Evolutionary conservation across 2,329 filamentous ascomycete species (phyloP).

Genomic region (Biscogniauxia sp.): DNA sequence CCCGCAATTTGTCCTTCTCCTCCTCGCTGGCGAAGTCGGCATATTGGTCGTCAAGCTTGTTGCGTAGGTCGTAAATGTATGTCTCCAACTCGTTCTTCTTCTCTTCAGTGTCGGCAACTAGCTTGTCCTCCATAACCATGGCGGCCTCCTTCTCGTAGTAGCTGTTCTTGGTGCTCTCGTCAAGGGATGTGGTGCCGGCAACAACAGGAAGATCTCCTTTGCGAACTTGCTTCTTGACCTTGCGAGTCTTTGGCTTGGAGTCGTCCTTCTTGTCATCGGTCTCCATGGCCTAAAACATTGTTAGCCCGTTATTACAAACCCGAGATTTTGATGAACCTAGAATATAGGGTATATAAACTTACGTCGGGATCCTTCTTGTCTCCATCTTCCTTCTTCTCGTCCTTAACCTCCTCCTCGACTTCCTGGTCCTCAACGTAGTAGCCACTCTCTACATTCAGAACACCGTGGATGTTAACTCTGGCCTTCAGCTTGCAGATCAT

Average conservation of each 20-base stretch:
- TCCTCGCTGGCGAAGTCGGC: conserved; percentile 85
- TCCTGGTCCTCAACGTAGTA: conserved; percentile 99
- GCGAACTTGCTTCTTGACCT: conserved; percentile 98
- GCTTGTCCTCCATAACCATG: conserved; percentile 98
- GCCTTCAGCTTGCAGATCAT: conserved; percentile 99
- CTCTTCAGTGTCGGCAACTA: conserved; percentile 96
- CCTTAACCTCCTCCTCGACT: conserved; percentile 87
- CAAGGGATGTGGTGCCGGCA: conserved; percentile 77
- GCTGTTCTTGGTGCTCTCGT: conserved; percentile 63
- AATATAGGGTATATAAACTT: conserved; percentile 44
- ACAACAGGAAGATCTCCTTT: conserved; percentile 93
- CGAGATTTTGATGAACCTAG: not conserved
- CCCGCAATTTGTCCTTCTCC: conserved; percentile 83
- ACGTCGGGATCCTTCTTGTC: conserved; percentile 71
- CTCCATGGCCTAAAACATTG: conserved; percentile 69
- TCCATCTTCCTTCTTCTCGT: conserved; percentile 55
- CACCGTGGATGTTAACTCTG: conserved; percentile 90
- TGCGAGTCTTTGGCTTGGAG: conserved; percentile 76
- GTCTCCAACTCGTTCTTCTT: conserved; percentile 99
- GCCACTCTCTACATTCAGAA: conserved; percentile 92
- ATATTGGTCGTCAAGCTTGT: conserved; percentile 92
- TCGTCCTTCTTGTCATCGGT: conserved; percentile 67
- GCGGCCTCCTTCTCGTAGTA: conserved; percentile 77
- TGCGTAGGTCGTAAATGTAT: conserved; percentile 94
- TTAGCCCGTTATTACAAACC: conserved; percentile 12